Evolutionary conservation across 1,284 basidiomycete species (phyloP).

Genomic region (Hypsizygus ulmarius): DNA sequence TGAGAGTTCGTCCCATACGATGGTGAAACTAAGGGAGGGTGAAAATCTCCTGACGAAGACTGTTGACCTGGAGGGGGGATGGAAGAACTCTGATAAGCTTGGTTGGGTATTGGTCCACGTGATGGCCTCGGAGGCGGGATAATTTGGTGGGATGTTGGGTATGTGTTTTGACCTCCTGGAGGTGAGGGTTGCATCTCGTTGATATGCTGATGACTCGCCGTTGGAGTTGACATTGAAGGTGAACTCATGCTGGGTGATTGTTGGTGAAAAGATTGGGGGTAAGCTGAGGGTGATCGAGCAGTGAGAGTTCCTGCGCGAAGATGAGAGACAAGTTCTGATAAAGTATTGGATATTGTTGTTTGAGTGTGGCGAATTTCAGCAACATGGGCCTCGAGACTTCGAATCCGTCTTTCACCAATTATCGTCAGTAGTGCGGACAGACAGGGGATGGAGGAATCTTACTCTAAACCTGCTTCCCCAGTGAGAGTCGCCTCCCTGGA

Average conservation of each 20-base stretch:
- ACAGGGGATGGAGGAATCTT: slow-evolving; percentile 30
- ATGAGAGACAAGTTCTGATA: slow-evolving; percentile 75
- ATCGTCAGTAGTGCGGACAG: slow-evolving; percentile 12
- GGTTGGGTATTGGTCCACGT: slow-evolving; percentile 26
- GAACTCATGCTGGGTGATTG: slow-evolving; percentile 67
- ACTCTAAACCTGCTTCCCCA: slow-evolving; percentile 87
- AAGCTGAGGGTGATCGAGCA: slow-evolving; percentile 61
- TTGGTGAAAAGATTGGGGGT: slow-evolving; percentile 52
- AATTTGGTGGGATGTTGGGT: slow-evolving; percentile 32
- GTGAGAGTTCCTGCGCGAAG: slow-evolving; percentile 51
- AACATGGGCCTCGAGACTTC: slow-evolving; percentile 81
- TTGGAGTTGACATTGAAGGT: slow-evolving; percentile 59
- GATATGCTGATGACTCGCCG: slow-evolving; percentile 44
- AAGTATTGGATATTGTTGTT: slow-evolving; percentile 66
- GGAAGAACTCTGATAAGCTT: slow-evolving; percentile 28
- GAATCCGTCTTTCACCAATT: slow-evolving; percentile 66
- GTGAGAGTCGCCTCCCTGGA: slow-evolving; percentile 79
- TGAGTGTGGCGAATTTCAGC: slow-evolving; percentile 72
- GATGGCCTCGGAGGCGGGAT: slow-evolving; percentile 27
- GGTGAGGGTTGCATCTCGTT: slow-evolving; percentile 35
- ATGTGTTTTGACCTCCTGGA: slow-evolving; percentile 27
- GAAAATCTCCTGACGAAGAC: slow-evolving; percentile 27
- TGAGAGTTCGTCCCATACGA: slow-evolving; percentile 28
- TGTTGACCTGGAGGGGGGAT: slow-evolving; percentile 22
- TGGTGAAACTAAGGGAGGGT: slow-evolving; percentile 26